Base-by-base conservation (phyloP, 257 asterid species). In the Rehmannia glutinosa region DNA sequence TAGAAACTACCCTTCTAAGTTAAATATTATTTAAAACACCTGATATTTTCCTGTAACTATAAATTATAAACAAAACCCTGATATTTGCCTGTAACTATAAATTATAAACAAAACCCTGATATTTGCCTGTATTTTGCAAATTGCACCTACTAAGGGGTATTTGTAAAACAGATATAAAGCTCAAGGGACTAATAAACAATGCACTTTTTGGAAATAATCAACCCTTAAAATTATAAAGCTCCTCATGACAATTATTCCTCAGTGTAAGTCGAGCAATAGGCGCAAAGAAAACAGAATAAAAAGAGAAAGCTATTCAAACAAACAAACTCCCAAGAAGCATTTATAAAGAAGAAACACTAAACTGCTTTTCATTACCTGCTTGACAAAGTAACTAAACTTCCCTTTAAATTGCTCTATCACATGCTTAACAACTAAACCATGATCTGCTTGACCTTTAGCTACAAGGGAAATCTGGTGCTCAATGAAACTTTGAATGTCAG, bases 371-470 rank as follows among this genome's bases (percentile, higher is more conserved):
- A n/a, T 75, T 68, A 88, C 97, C 96, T 91, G 89, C 80, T 91
- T 80, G 70, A 91, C 91, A 68, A 91, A 88, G 82, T 87, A 85
- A 74, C 75, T 79, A 76, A 91, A 91, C 88, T 91, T 91, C 82
- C 87, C 83, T 72, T 79, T 80, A 66, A 91, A 91, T 72, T 91
- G 96, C 66, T 82, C 91, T 46, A 88, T 76, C 68, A 89, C 97
- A 70, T 91, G 96, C 77, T 84, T 82, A 80, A 91, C 95, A 54
- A 91, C 95, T 73, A 80, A 58, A 15, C 79, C 72, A 80, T 88
- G 95, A 77, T 88, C 86, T 58, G 96, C 97, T 82, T 91, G 93
- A 64, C 97, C 97, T 82, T 88, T 91, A 66, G 95, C 97, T 49
- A 91, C 92, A n/a, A 88, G 95, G 57, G 81, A 63, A 69, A 91